phyloP scores from a whole-genome alignment of 495 filamentous ascomycete species.

The Penicillium subrubescens region DNA sequence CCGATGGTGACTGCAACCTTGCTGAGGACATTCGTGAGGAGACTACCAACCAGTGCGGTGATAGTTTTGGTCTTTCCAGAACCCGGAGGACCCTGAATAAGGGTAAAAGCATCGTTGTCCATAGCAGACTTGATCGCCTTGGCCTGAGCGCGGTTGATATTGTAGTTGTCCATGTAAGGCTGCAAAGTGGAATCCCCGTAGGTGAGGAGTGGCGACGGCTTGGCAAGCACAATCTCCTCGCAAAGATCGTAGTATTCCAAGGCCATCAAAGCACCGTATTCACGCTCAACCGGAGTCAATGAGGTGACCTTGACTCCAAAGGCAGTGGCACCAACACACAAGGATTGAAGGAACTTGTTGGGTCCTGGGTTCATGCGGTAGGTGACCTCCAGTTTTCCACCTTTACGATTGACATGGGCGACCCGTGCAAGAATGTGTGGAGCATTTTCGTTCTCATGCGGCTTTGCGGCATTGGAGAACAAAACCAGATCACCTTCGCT shows the following conservation, averaged over 20 bases:
- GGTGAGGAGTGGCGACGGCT: slow-evolving; percentile 81
- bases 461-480: slow-evolving; percentile 70
- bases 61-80: slow-evolving; percentile 99
- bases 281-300: slow-evolving; percentile 88
- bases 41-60: slow-evolving; percentile 88
- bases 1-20: slow-evolving; percentile 31
- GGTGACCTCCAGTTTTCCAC: slow-evolving; percentile 75
- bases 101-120: slow-evolving; percentile 92
- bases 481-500: slow-evolving; percentile 88
- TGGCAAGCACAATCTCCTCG: slow-evolving; percentile 83
- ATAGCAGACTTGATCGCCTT: slow-evolving; percentile 87
- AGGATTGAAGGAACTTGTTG: slow-evolving; percentile 52
- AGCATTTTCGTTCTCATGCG: slow-evolving; percentile 60
- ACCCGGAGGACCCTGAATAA: slow-evolving; percentile 94
- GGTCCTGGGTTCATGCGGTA: slow-evolving; percentile 71
- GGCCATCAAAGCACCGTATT: slow-evolving; percentile 87
- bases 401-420: slow-evolving; percentile 75
- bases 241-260: slow-evolving; percentile 94
- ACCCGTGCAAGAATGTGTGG: slow-evolving; percentile 87
- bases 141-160: slow-evolving; percentile 86
- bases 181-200: slow-evolving; percentile 73
- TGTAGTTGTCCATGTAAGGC: slow-evolving; percentile 70
- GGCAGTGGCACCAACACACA: slow-evolving; percentile 63
- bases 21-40: slow-evolving; percentile 66
- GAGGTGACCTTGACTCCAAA: slow-evolving; percentile 80